These are phyloP conservation scores for Elasticomyces elasticus DNA, from an alignment of 495 filamentous ascomycete species.

Conservation along the genomic window DNA sequence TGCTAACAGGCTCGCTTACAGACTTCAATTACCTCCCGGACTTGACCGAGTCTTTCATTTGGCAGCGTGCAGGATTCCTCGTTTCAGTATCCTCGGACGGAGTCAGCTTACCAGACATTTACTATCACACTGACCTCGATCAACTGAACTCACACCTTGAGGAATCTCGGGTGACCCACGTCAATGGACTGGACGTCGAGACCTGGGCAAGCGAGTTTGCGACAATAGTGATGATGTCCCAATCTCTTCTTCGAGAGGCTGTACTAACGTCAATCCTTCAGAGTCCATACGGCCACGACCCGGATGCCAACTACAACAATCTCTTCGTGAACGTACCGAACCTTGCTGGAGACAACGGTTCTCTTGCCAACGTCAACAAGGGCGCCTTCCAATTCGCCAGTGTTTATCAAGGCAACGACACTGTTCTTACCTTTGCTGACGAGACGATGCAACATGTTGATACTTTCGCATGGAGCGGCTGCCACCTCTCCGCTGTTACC, in stretches of 20 bases:
- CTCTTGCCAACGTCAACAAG: too few relatives aligned
- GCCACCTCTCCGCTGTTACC: background rate
- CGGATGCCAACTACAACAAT: slow-evolving; percentile 32
- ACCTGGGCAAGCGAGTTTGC: slow-evolving; percentile 12
- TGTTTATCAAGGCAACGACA: slow-evolving; percentile 5
- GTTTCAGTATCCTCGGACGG: slow-evolving; percentile 35
- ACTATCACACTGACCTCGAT: slow-evolving; percentile 25
- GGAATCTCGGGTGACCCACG: slow-evolving; percentile 23
- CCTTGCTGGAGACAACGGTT: background rate
- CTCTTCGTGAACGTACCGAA: slow-evolving; percentile 20
- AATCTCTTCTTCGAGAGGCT: too few relatives aligned
- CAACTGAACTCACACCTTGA: too few relatives aligned
- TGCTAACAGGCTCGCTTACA: too few relatives aligned
- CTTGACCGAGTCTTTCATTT: slow-evolving; percentile 30
- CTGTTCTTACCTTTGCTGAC: slow-evolving; percentile 10
- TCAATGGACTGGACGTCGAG: slow-evolving; percentile 31
- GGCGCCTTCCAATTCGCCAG: too few relatives aligned
- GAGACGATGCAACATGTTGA: background rate
- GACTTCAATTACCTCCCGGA: slow-evolving; percentile 38
- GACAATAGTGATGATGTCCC: background rate
- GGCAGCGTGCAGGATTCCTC: slow-evolving; percentile 25
- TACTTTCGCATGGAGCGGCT: background rate
- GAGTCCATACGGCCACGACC: slow-evolving; percentile 31
- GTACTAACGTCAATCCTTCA: too few relatives aligned
- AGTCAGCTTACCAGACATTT: slow-evolving; percentile 31